These are phyloP conservation scores for Pseudopyrenochaeta lycopersici DNA, from an alignment of 2,329 filamentous ascomycete species.

Conservation along the genomic window DNA sequence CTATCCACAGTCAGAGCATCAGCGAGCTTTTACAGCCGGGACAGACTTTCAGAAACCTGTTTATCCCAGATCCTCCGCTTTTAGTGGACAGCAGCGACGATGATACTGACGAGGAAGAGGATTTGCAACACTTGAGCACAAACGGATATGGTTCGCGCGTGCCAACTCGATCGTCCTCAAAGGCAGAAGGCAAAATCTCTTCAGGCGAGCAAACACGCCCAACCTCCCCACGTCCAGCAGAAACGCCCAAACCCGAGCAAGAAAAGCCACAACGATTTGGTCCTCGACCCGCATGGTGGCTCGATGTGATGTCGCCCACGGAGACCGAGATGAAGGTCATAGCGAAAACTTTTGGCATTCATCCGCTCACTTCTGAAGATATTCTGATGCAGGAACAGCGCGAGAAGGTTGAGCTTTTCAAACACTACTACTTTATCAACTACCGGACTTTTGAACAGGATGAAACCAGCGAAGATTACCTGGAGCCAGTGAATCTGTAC, in stretches of 20 bases:
- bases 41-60: constrained; percentile 84
- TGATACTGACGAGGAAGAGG: constrained; percentile 68
- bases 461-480: constrained; percentile 83
- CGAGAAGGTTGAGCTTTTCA: constrained; percentile 97
- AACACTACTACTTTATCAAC: constrained; percentile 98
- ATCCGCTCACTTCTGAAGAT: constrained; percentile 93
- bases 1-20: constrained; percentile 94
- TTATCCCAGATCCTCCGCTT: constrained; percentile 80
- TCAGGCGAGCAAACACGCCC: constrained; percentile 56
- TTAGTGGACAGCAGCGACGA: constrained; percentile 73
- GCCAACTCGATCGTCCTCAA: constrained; percentile 33
- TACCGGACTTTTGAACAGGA: constrained; percentile 99
- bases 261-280: constrained; percentile 63
- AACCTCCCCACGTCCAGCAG: constrained; percentile 62
- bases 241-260: constrained; percentile 32
- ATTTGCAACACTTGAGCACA: constrained; percentile 26
- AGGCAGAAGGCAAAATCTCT: constrained; percentile 44
- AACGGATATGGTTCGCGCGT: constrained; percentile 38
- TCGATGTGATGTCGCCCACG: constrained; percentile 89
- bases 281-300: constrained; percentile 93
- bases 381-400: constrained; percentile 97
- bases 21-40: constrained; percentile 90
- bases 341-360: constrained; percentile 91
- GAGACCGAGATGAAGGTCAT: constrained; percentile 96
- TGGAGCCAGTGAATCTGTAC: constrained; percentile 97